phyloP scores from a whole-genome alignment of 371 early-diverging fungal genomes.

The Paraphysoderma sedebokerense region DNA sequence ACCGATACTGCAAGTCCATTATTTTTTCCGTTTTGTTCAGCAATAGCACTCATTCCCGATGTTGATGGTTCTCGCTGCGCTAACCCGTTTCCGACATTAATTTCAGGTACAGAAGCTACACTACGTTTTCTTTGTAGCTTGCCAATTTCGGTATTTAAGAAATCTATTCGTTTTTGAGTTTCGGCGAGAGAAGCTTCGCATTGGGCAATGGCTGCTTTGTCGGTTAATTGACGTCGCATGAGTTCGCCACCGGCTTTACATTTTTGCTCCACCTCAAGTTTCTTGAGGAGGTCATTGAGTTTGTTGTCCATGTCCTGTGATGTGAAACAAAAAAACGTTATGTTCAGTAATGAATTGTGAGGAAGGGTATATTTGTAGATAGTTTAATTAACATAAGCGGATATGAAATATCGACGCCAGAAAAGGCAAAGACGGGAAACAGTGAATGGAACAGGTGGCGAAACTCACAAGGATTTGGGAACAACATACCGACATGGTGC shows the following conservation, averaged over 20 bases:
- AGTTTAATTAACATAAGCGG: background rate
- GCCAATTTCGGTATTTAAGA: slow-evolving; percentile 48
- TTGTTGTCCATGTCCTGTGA: slow-evolving; percentile 10
- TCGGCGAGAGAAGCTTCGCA: slow-evolving; percentile 63
- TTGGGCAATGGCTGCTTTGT: slow-evolving; percentile 47
- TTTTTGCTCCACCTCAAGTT: slow-evolving; percentile 45
- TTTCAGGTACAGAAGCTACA: no score
- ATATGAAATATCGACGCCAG: background rate
- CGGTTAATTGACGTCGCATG: slow-evolving; percentile 44
- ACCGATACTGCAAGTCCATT: no score
- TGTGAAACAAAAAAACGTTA: background rate
- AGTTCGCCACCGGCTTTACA: slow-evolving; percentile 46
- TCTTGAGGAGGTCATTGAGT: slow-evolving; percentile 31
- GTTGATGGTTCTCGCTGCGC: no score
- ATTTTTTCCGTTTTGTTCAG: no score
- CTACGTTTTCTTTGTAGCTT: slow-evolving; percentile 41
- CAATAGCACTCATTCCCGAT: no score
- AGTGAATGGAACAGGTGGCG: no score
- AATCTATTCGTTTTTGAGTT: slow-evolving; percentile 61
- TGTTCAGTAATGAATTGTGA: background rate
- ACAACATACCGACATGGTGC: no score
- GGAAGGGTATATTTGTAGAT: background rate
- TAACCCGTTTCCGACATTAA: no score
- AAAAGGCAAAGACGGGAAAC: no score
- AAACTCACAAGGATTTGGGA: no score